Evolutionary conservation across 2,329 filamentous ascomycete species (phyloP).

Genomic region (Ceratocystis destructans): DNA sequence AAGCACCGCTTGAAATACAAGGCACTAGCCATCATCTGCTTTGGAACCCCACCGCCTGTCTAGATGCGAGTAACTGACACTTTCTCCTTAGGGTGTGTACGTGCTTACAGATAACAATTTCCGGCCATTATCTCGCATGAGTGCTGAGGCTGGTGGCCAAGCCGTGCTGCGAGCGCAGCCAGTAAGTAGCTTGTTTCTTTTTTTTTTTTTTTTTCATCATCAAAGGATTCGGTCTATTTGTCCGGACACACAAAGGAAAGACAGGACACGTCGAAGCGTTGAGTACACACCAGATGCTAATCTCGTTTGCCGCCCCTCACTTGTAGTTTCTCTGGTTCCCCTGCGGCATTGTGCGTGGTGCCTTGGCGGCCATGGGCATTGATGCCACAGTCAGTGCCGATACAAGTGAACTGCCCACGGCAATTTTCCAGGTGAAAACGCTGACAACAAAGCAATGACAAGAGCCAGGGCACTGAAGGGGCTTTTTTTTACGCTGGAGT

Average conservation of each 20-base stretch:
- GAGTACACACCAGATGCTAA: neutral
- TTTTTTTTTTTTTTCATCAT: neutral
- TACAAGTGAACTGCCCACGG: constrained; percentile 69
- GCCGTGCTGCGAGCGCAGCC: constrained; percentile 64
- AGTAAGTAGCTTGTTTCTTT: constrained; percentile 37
- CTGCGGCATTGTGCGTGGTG: constrained; percentile 80
- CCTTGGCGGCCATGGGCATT: constrained; percentile 83
- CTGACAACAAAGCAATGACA: constrained; percentile 46
- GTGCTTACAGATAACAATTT: constrained; percentile 90
- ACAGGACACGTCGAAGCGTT: no score
- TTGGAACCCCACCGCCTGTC: neutral
- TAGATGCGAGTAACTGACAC: neutral
- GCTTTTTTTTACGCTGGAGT: neutral
- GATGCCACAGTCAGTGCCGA: constrained; percentile 85
- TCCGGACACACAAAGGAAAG: neutral
- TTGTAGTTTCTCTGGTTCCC: constrained; percentile 83
- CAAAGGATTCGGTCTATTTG: neutral
- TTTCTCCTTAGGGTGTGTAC: constrained; percentile 59
- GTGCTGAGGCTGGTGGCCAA: constrained; percentile 60
- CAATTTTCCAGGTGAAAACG: constrained; percentile 93
- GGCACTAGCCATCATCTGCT: neutral
- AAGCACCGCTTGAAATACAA: constrained; percentile 22
- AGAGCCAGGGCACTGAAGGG: neutral
- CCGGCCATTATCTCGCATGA: constrained; percentile 79
- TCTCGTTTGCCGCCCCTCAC: constrained; percentile 12